phyloP scores from a whole-genome alignment of 2,329 filamentous ascomycete genomes.

The Calonectria fujianensis region DNA sequence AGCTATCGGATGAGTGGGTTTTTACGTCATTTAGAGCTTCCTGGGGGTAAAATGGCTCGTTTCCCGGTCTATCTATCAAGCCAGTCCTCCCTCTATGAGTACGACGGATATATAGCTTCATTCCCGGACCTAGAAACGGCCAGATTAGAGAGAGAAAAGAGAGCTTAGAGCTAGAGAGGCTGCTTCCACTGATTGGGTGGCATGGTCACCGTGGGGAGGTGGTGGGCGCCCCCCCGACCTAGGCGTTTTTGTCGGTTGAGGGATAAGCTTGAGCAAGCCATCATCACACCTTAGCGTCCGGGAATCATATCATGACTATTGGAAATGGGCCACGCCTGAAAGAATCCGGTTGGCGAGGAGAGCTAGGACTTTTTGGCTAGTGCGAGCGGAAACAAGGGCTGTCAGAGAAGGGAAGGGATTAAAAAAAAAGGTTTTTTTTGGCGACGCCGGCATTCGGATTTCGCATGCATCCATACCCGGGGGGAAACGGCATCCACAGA shows the following conservation, averaged over 20 bases:
- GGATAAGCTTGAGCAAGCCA: slow-evolving; percentile 3
- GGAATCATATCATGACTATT: background rate
- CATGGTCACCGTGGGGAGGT: too few species aligned
- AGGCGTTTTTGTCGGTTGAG: background rate
- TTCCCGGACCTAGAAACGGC: background rate
- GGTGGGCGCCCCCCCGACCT: background rate
- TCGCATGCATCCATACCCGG: background rate
- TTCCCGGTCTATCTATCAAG: background rate
- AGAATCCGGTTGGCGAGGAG: background rate
- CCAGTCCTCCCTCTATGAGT: background rate
- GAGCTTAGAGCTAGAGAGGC: too few species aligned
- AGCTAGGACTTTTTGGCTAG: background rate
- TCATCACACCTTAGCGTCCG: background rate
- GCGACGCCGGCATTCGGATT: background rate
- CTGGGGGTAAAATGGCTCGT: slow-evolving; percentile 16
- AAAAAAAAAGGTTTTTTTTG: background rate
- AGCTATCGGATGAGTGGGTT: slow-evolving; percentile 15
- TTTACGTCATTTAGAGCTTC: slow-evolving; percentile 33
- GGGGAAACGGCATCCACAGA: background rate
- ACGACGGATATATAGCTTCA: background rate
- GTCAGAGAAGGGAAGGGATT: background rate
- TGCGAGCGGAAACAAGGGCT: background rate
- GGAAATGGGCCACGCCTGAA: background rate
- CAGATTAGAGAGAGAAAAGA: background rate
- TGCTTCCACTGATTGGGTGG: background rate